Evolutionary conservation across 345 rosid genomes (phyloP), one percentile per base, ranked within the genome.

Genomic region (Pugionium dolabratum): DNA sequence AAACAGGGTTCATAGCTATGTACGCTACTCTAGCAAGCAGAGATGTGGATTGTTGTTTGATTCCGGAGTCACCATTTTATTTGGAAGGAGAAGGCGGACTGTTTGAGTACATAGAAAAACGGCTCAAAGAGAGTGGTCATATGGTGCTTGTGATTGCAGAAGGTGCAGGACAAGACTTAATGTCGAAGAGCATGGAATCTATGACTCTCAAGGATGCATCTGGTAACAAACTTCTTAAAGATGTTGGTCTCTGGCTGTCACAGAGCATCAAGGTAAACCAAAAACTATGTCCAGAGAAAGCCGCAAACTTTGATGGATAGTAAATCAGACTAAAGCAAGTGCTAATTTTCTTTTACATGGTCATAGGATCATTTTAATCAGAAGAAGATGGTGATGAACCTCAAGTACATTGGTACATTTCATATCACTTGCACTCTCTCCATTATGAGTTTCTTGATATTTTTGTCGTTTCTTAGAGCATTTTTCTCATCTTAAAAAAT

Each of bases 1-100:
- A 11, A 59, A 72, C 76, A 89, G 96, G 92, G 53, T 89, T 87
- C 59, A 89, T 87, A 67, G 96, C 94, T 1, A 86, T 89, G 96
- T 30, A 85, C 42, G 96, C 96, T 46, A 89, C 96, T 44, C 86
- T 89, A 66, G 96, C 96, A 25, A 89, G 94, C 67, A 79, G 96
- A 64, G 96, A 89, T 70, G 96, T 89, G 64, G 94, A 89, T 51
- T 89, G 96, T 25, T 89, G 96, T 80, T 75, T 86, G 83, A 86
- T 86, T 70, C 96, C 94, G 0, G 96, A 86, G 82, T 89, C 91
- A 5, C 89, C 91, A 27, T 89, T 89, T 72, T 87, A 74, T 75
- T 75, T 89, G 29, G 88, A 89, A 66, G 96, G 96, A 54, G 76
- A 81, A 29, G 89, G 94, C 28, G 94, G 96, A 40, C n/a, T 40